A percentile compares a stretch with the other conserved stretches of the same genome.
Conservation (phyloP, 1,284 basidiomycete genomes). For the Boletus sp. region DNA sequence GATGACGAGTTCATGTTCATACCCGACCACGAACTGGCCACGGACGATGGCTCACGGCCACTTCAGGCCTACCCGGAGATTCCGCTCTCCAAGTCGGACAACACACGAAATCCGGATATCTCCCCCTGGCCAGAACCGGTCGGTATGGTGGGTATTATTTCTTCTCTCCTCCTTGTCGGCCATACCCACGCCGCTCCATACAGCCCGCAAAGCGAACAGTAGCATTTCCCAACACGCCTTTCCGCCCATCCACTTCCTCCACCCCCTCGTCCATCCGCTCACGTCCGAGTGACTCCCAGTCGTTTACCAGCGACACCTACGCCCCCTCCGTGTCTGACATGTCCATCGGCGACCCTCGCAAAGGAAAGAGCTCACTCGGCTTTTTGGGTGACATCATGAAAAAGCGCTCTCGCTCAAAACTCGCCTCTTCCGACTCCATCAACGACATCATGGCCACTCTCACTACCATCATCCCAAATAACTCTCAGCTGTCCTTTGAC, state of each 20-base stretch:
- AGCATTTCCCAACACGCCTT: constrained; percentile 41
- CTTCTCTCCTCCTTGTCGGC: background rate
- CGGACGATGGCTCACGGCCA: background rate
- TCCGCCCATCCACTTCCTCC: constrained; percentile 37
- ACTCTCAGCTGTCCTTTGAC: constrained; percentile 32
- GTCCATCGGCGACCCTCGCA: constrained; percentile 37
- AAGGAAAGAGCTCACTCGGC: constrained; percentile 37
- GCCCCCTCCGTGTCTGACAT: constrained; percentile 36
- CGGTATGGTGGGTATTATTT: constrained; percentile 9
- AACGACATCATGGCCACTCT: constrained; percentile 25
- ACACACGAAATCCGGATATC: constrained; percentile 25
- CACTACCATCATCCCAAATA: constrained; percentile 25
- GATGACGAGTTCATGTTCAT: constrained; percentile 23
- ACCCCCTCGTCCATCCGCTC: constrained; percentile 39
- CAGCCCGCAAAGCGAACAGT: constrained; percentile 21
- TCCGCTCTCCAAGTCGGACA: background rate
- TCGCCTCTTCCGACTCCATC: constrained; percentile 34
- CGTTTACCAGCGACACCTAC: constrained; percentile 37
- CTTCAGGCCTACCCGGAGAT: constrained; percentile 24
- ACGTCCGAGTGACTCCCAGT: constrained; percentile 47
- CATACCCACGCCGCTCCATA: constrained; percentile 19
- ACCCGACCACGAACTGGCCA: constrained; percentile 17
- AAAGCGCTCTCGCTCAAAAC: constrained; percentile 40
- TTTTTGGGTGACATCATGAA: constrained; percentile 37
- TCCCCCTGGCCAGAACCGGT: constrained; percentile 27